Evolutionary conservation across 306 rosid species (phyloP), one percentile per base, ranked within the genome.

Genomic region (Ormosia semicastrata): DNA sequence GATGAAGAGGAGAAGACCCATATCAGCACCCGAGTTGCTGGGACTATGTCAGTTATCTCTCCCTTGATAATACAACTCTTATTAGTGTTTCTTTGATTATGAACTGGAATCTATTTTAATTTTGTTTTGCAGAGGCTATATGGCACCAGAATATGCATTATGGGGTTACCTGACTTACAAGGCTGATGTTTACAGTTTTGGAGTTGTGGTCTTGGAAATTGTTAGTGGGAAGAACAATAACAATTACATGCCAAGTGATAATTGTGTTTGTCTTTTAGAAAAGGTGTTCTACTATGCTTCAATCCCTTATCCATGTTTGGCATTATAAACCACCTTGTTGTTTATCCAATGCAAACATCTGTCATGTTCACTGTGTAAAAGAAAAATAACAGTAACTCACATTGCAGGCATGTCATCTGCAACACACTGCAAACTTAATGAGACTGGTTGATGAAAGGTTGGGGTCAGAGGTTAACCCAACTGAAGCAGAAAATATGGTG

Each of bases 61-160:
- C 64, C 79, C 58, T 64, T 77, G 71, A 67, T 69, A 58, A 66
- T 18, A 39, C 40, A 52, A 52, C 73, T 56, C 30, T 62, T 17
- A 24, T 32, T 46, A 2, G 49, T 53, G 39, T 71, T 79, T 79
- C 80, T 18, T 64, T 47, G 60, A 47, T 41, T 66, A 34, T 57
- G 66, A 80, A 64, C 30, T 46, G 3, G n/a, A 74, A 63, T 57
- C n/a, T 69, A 17, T 32, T 68, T 32, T 75, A n/a, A 12, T 75
- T 69, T 7, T 63, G 34, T 67, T 69, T 81, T 85, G 82, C 84
- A 89, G 93, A 79, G 97, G 93, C 66, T 92, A 90, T 68, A 90
- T 89, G 93, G 93, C 93, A 3, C 95, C 93, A 2, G 95, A 90
- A 40, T 92, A 92, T 88, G 93, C 93, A 8, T 70, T 89, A 70